Evolutionary conservation across 768 basidiomycete species (phyloP), one percentile per base, ranked within the genome.

Genomic region (Hericium coralloides): DNA sequence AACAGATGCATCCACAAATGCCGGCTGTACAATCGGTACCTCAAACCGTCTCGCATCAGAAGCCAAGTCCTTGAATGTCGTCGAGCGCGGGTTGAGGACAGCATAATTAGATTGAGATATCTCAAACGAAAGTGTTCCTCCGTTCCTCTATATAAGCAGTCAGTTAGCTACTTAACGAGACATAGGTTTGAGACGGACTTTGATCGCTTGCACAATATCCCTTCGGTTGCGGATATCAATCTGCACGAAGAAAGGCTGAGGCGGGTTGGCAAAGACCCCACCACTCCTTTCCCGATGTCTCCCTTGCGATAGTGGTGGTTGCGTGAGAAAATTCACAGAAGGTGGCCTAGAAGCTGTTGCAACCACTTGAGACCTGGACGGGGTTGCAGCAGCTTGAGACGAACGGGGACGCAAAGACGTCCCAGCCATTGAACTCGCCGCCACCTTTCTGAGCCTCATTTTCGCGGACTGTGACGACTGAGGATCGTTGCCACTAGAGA

Each of bases 121-220:
- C 20, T 54, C 53, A 12, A 41, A 18, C 4, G 53, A 36, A 4
- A 54, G 14, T n/a, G 15, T 25, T n/a, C 53, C 53, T 9, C 53
- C 53, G 18, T 25, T 22, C 23, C 37, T 41, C 53, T 54, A 26
- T 7, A 18, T 10, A 20, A 38, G 12, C 4, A n/a, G 15, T 17
- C 23, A 1, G 20, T 38, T 5, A 54, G 23, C 38, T 10, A 8
- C 22, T 3, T 25, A 43, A 25, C 17, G 5, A 22, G 4, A n/a
- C 10, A 12, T 6, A 7, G 41, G 18, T 15, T 12, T 50, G 10
- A 6, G 38, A 14, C 10, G 20, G 17, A 54, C 53, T 41, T 45
- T 54, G 22, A 54, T 41, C n/a, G 53, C 53, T 22, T 54, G 53
- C 38, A 54, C 53, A 23, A 54, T n/a, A 15, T 54, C 43, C 23